Conservation (phyloP, 176 grass and related monocot genomes). For the Oryza meridionalis region DNA sequence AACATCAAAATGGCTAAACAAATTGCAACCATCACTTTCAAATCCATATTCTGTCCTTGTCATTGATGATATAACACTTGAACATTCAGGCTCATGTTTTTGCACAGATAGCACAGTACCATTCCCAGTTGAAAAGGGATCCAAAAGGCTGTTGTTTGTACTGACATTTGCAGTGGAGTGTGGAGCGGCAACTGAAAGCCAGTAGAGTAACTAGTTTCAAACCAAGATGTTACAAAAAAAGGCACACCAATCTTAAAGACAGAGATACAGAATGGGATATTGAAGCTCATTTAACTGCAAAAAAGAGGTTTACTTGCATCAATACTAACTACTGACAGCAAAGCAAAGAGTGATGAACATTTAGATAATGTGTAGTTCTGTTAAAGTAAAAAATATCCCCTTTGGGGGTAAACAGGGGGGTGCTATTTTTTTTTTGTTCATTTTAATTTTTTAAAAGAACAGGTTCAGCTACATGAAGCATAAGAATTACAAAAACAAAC, state of each 20-base stretch:
- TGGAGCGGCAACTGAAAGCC: constrained; percentile 38
- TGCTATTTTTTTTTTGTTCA: neutral
- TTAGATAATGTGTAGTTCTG: no score
- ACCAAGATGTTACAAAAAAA: neutral
- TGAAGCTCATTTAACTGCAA: neutral
- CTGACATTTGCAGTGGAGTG: constrained; percentile 25
- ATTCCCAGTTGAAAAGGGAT: constrained; percentile 48
- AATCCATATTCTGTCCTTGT: constrained; percentile 42
- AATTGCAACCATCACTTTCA: constrained; percentile 29
- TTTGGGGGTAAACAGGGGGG: neutral
- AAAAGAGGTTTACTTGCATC: constrained; percentile 4
- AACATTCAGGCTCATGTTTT: constrained; percentile 44
- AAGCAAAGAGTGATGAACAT: neutral
- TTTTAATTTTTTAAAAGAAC: neutral
- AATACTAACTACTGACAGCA: neutral
- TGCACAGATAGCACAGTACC: constrained; percentile 32
- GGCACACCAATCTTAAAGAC: neutral
- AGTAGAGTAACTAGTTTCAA: constrained; percentile 4
- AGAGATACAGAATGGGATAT: constrained; percentile 10
- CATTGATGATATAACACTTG: constrained; percentile 34
- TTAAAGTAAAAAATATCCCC: neutral
- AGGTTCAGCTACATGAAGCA: neutral
- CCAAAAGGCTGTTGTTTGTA: constrained; percentile 40
- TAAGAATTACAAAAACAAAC: neutral
- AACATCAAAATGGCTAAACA: constrained; percentile 67